phyloP scores from a whole-genome alignment of 805 yeast species.

The Saturnispora serradocipensis region DNA sequence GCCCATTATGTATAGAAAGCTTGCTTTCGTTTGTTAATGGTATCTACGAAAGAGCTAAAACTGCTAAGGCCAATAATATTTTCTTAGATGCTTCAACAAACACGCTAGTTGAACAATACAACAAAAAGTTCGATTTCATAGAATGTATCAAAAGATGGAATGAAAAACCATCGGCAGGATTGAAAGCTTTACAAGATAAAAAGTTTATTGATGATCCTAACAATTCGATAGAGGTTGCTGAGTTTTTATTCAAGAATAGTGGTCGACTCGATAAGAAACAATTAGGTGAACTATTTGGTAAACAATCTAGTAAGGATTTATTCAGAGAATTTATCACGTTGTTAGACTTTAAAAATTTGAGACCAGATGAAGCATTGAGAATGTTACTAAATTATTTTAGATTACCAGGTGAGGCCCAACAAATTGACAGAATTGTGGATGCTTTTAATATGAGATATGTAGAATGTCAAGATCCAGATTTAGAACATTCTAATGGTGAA shows the following conservation, averaged over 20 bases:
- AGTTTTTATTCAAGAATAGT: conserved; percentile 68
- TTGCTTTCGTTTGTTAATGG: conserved; percentile 60
- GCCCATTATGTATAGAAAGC: conserved; percentile 91
- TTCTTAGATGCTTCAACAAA: conserved; percentile 16
- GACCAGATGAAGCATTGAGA: conserved; percentile 92
- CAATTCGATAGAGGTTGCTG: conserved; percentile 59
- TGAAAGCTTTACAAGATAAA: conserved; percentile 50
- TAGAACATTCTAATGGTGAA: conserved; percentile 16
- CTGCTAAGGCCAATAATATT: conserved; percentile 21
- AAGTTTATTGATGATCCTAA: conserved; percentile 45
- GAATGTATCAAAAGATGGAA: conserved; percentile 70
- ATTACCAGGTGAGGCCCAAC: conserved; percentile 96
- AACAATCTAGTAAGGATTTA: conserved; percentile 54
- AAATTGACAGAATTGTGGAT: conserved; percentile 87
- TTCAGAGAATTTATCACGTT: conserved; percentile 55
- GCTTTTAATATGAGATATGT: conserved; percentile 77
- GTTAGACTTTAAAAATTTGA: conserved; percentile 65
- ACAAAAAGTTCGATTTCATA: conserved; percentile 65
- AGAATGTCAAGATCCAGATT: conserved; percentile 37
- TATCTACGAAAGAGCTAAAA: conserved; percentile 42
- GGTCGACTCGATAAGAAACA: conserved; percentile 79
- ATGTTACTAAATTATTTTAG: conserved; percentile 74
- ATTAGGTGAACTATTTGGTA: conserved; percentile 79
- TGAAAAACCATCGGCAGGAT: conserved; percentile 68
- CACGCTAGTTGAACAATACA: conserved; percentile 34